phyloP scores from a whole-genome alignment of 441 rosid genomes.

The Populus hybrid region DNA sequence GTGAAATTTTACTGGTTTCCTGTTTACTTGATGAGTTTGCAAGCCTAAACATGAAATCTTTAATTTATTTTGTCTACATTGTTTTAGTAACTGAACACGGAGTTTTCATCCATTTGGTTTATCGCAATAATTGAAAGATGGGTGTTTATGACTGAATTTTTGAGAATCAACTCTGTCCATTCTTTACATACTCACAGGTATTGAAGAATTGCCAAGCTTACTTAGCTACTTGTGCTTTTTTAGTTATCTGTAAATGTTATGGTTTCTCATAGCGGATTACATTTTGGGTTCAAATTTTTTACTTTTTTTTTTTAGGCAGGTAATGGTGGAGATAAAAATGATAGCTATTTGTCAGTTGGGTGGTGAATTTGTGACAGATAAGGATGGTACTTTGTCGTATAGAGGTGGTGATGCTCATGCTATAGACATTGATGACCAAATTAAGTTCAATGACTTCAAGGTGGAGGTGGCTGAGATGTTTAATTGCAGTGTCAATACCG shows the following conservation, averaged over 20 bases:
- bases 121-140: background rate
- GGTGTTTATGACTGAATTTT: background rate
- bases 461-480: constrained; percentile 87
- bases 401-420: constrained; percentile 92
- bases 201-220: background rate
- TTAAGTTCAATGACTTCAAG: constrained; percentile 60
- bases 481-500: constrained; percentile 41
- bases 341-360: constrained; percentile 90
- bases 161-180: background rate
- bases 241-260: background rate
- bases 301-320: constrained; percentile 23
- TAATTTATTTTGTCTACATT: background rate
- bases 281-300: background rate
- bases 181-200: background rate
- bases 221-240: background rate
- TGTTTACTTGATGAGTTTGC: background rate
- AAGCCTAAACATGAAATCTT: background rate
- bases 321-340: constrained; percentile 61
- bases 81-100: background rate
- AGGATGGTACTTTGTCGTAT: constrained; percentile 58
- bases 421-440: constrained; percentile 70
- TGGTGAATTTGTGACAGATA: constrained; percentile 63
- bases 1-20: background rate
- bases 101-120: background rate
- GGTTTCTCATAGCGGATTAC: background rate